Evolutionary conservation across 805 yeast species (phyloP).

Genomic region (Candida schatavii): DNA sequence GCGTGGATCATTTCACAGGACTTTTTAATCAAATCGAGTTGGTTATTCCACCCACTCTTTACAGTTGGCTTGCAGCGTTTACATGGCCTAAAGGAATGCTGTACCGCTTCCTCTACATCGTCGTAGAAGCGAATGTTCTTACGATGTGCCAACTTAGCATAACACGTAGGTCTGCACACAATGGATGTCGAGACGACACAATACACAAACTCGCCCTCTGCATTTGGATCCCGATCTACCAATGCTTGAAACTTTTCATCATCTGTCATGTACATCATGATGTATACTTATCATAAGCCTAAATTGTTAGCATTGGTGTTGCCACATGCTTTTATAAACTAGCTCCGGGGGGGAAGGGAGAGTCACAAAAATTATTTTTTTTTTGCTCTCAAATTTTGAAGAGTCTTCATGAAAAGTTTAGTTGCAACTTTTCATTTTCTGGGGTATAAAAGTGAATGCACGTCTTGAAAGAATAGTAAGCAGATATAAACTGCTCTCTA

Average conservation of each 20-base stretch:
- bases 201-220: constrained; percentile 3
- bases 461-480: no score
- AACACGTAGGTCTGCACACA: constrained; percentile 5
- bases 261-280: constrained; percentile 1
- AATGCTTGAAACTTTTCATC: constrained; percentile 5
- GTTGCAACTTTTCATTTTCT: no score
- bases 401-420: background rate
- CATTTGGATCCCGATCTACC: constrained; percentile 1
- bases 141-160: background rate
- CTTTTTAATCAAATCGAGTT: background rate
- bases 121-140: background rate
- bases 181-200: constrained; percentile 2
- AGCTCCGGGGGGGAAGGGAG: no score
- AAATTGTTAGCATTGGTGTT: background rate
- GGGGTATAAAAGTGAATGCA: no score
- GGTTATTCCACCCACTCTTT: background rate
- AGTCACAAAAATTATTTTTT: no score
- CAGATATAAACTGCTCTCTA: background rate
- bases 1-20: background rate
- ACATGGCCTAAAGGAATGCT: constrained; percentile 4
- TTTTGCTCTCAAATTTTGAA: background rate
- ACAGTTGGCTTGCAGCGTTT: constrained; percentile 3
- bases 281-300: background rate
- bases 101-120: background rate
- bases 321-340: no score